Evolutionary conservation across 768 basidiomycete genomes (phyloP).

Genomic region (Mycena kentingensis): DNA sequence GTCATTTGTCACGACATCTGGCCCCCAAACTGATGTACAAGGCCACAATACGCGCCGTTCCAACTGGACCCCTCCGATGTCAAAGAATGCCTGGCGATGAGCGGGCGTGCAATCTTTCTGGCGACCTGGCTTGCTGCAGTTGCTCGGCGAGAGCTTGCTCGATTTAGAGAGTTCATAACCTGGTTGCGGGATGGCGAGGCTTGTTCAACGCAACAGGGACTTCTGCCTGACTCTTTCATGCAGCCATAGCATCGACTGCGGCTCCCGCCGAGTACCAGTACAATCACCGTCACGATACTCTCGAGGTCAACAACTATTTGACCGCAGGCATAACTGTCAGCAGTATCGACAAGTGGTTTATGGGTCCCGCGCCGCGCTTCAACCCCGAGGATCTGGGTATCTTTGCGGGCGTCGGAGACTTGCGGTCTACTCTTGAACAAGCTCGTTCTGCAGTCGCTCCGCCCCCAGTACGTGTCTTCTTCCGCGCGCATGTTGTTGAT

Average conservation of each 20-base stretch:
- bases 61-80: conserved; percentile 54
- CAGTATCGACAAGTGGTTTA: conserved; percentile 79
- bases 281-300: conserved; percentile 65
- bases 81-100: conserved; percentile 51
- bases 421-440: conserved; percentile 46
- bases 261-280: conserved; percentile 51
- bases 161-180: conserved; percentile 77
- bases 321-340: conserved; percentile 68
- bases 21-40: conserved; percentile 36
- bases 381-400: conserved; percentile 51
- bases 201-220: conserved; percentile 4
- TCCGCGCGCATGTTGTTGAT: conserved; percentile 33
- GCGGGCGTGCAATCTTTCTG: conserved; percentile 60
- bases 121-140: conserved; percentile 68
- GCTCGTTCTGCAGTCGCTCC: conserved; percentile 51
- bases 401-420: conserved; percentile 35
- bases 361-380: conserved; percentile 60
- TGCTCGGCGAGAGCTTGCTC: conserved; percentile 65
- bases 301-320: conserved; percentile 82
- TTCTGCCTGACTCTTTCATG: conserved; percentile 20
- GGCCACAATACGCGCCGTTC: conserved; percentile 60
- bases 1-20: too few species aligned
- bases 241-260: conserved; percentile 55
- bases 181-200: conserved; percentile 77
- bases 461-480: conserved; percentile 48